Percentiles rank a stretch among this genome's conserved stretches.
phyloP scores from a whole-genome alignment of 2,329 filamentous ascomycete genomes.

The Septoria linicola region DNA sequence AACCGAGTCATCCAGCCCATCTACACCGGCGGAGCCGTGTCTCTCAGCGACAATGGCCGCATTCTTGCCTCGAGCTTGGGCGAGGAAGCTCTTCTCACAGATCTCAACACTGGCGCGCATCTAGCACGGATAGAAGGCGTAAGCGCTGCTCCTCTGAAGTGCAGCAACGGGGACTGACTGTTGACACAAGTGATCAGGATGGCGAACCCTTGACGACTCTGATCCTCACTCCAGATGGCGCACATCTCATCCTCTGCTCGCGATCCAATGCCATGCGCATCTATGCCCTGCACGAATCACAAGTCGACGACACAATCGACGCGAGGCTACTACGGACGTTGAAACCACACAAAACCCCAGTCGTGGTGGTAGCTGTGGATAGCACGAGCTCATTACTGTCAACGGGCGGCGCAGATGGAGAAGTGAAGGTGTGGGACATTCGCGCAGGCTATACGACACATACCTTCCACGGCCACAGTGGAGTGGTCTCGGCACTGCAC shows the following conservation, averaged over 20 bases:
- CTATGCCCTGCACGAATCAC: conserved; percentile 66
- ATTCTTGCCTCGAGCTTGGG: conserved; percentile 87
- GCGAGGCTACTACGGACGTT: conserved; percentile 72
- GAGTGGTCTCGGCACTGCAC: conserved; percentile 82
- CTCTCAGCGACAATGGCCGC: conserved; percentile 75
- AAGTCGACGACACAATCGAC: conserved; percentile 58
- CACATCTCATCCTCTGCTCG: conserved; percentile 87
- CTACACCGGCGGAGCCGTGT: conserved; percentile 85
- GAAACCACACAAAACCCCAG: conserved; percentile 87
- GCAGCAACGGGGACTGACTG: conserved; percentile 35
- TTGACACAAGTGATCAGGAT: conserved; percentile 47
- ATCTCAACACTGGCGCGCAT: conserved; percentile 78
- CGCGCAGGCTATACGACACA: conserved; percentile 86
- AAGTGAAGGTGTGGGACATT: conserved; percentile 97
- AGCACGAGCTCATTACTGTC: conserved; percentile 84
- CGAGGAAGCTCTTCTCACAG: conserved; percentile 85
- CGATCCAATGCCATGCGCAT: conserved; percentile 95
- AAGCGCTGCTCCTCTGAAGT: conserved; percentile 38
- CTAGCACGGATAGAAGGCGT: conserved; percentile 86
- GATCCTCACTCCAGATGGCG: conserved; percentile 79
- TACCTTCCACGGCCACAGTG: conserved; percentile 89
- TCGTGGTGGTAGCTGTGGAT: conserved; percentile 82
- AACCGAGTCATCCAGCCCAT: conserved; percentile 83
- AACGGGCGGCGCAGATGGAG: conserved; percentile 88
- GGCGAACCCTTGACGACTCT: conserved; percentile 74